Conservation (phyloP, 1,139 yeast species). For the Hyphopichia pseudoburtonii region DNA sequence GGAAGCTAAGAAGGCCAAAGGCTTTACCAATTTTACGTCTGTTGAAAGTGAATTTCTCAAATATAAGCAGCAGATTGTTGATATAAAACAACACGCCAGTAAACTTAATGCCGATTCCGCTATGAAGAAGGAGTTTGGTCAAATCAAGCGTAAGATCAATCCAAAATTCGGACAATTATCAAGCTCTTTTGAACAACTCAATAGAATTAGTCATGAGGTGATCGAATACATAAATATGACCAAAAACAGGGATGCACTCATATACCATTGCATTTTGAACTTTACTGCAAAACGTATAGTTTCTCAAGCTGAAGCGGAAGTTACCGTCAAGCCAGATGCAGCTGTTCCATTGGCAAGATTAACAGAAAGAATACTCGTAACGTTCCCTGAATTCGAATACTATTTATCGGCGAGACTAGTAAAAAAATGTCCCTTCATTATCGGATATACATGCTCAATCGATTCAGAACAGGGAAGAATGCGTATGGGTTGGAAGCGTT, state of each 20-base stretch:
- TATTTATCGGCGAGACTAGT: conserved; percentile 76
- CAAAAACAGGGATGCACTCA: conserved; percentile 41
- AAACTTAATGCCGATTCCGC: conserved; percentile 44
- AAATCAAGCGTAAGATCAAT: conserved; percentile 67
- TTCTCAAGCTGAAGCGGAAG: conserved; percentile 92
- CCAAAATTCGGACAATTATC: conserved; percentile 93
- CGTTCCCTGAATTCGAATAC: conserved; percentile 66
- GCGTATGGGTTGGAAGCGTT: conserved; percentile 86
- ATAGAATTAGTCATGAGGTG: conserved; percentile 52
- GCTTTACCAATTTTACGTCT: conserved; percentile 32
- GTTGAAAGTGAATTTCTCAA: conserved; percentile 50
- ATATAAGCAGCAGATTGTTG: conserved; percentile 55
- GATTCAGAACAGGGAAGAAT: conserved; percentile 81
- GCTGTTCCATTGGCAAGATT: conserved; percentile 79
- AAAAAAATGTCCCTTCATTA: conserved; percentile 85
- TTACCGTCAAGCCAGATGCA: conserved; percentile 73
- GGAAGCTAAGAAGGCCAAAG: conserved; percentile 15
- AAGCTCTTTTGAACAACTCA: conserved; percentile 61
- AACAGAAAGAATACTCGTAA: conserved; percentile 52
- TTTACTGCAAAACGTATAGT: conserved; percentile 82
- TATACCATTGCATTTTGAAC: conserved; percentile 73
- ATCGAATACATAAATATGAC: conserved; percentile 48
- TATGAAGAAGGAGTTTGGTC: conserved; percentile 42
- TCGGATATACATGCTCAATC: conserved; percentile 73
- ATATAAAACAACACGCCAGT: conserved; percentile 59